Base-by-base conservation (phyloP, 2,329 filamentous ascomycete species). In the Phialophora verrucosa region DNA sequence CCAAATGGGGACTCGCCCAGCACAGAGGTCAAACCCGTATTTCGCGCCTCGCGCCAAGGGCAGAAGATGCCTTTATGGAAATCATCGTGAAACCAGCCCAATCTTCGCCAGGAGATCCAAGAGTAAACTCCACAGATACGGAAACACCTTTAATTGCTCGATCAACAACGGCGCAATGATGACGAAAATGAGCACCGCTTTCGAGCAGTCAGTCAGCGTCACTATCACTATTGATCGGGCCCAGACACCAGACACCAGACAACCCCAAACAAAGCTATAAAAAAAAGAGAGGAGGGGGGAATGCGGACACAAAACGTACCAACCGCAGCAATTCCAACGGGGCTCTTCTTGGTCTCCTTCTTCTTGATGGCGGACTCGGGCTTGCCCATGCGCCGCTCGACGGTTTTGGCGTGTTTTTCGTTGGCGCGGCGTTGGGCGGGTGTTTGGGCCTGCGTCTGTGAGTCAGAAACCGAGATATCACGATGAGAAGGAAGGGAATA, bases 371-470 rank as follows among this genome's bases (percentile, higher is more conserved):
- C 74, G 27, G 74, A 71, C 69, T 82, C 78, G 53, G 77, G 78
- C 75, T 84, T 87, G 67, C 87, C 87, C 76, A 87, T 84, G 76
- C 88, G 88, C 67, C 82, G 80, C 70, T 84, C 84, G 74, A 89
- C 85, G 68, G 80, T 77, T 71, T 84, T 83, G 60, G 87, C 87
- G 73, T 83, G 89, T 69, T 81, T 83, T 67, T 86, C 84, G 76
- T 90, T 90, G 51, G 87, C 87, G 72, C 83, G 82, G 67, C 87
- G 85, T 79, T 90, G 87, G 75, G 87, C 84, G 32, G 87, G 87
- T 70, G 87, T 90, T 84, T 89, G 87, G 29, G 62, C 67, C 69
- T 71, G 58, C 25, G 12, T 17, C 25, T n/a, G 2, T 44, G 1
- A 8, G 38, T 35, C 32, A 35, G 32, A 12, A 44, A 1, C 4